Conservation (phyloP, 73 alveolate genomes). For the Paramecium tetraurelia region DNA sequence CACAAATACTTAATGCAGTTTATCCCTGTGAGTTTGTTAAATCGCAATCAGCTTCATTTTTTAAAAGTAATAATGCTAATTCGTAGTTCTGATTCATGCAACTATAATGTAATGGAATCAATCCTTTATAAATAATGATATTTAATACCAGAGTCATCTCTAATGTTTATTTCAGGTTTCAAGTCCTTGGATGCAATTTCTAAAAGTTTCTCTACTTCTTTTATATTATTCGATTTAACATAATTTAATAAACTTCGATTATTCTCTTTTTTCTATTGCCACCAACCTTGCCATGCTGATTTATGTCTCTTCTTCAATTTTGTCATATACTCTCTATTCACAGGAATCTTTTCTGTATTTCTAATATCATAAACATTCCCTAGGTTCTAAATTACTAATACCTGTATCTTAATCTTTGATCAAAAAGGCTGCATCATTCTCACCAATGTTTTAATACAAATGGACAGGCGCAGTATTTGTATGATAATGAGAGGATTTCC, state of each 20-base stretch:
- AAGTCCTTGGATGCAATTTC: slow-evolving; percentile 29
- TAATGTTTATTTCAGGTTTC: slow-evolving; percentile 42
- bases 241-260: background rate
- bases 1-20: background rate
- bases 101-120: slow-evolving; percentile 51
- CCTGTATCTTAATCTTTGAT: slow-evolving; percentile 12
- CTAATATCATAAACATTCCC: slow-evolving; percentile 29
- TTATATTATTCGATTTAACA: slow-evolving; percentile 17
- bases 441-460: background rate
- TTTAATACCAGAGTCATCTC: slow-evolving; percentile 31
- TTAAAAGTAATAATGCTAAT: background rate
- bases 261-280: slow-evolving; percentile 53
- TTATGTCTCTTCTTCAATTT: slow-evolving; percentile 43
- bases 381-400: background rate
- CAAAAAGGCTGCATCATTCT: background rate
- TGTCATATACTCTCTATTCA: slow-evolving; percentile 6
- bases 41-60: slow-evolving; percentile 38
- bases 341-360: background rate
- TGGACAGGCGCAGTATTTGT: background rate
- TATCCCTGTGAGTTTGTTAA: background rate
- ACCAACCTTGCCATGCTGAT: slow-evolving; percentile 62
- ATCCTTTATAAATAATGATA: background rate
- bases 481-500: background rate
- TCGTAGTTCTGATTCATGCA: slow-evolving; percentile 21
- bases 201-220: slow-evolving; percentile 21